phyloP scores from a whole-genome alignment of 345 rosid species.

The Sisymbrium altissimum region DNA sequence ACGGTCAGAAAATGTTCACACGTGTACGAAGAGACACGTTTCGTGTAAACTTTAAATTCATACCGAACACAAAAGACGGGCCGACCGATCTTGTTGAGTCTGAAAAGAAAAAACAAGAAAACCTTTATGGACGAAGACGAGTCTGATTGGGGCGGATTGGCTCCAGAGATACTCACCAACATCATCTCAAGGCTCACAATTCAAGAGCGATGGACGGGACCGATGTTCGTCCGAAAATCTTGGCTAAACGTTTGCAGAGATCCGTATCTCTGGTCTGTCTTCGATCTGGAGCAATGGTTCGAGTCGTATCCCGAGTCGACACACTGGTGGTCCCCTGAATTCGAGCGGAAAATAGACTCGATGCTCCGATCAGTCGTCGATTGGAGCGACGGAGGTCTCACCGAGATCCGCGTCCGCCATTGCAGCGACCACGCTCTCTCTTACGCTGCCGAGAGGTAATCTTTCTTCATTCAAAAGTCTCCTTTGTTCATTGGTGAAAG shows the following conservation, averaged over 20 bases:
- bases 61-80: slow-evolving; percentile 10
- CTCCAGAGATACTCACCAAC: slow-evolving; percentile 66
- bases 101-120: not conserved
- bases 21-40: slow-evolving; percentile 11
- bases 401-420: slow-evolving; percentile 63
- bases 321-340: slow-evolving; percentile 62
- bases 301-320: slow-evolving; percentile 46
- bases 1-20: slow-evolving; percentile 3
- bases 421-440: slow-evolving; percentile 72
- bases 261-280: slow-evolving; percentile 53
- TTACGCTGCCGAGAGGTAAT: slow-evolving; percentile 59
- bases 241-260: slow-evolving; percentile 70
- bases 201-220: slow-evolving; percentile 72
- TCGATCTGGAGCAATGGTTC: slow-evolving; percentile 70
- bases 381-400: slow-evolving; percentile 62
- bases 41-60: not conserved
- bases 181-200: slow-evolving; percentile 63
- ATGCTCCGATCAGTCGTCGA: slow-evolving; percentile 59
- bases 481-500: not conserved
- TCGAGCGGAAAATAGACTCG: slow-evolving; percentile 65
- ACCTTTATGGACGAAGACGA: slow-evolving; percentile 7
- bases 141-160: slow-evolving; percentile 70
- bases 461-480: not conserved
- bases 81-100: not conserved
- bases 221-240: slow-evolving; percentile 69